A percentile compares a stretch with the other conserved stretches of the same genome.
Conservation (phyloP, 345 rosid genomes). For the Bretschneidera sinensis region DNA sequence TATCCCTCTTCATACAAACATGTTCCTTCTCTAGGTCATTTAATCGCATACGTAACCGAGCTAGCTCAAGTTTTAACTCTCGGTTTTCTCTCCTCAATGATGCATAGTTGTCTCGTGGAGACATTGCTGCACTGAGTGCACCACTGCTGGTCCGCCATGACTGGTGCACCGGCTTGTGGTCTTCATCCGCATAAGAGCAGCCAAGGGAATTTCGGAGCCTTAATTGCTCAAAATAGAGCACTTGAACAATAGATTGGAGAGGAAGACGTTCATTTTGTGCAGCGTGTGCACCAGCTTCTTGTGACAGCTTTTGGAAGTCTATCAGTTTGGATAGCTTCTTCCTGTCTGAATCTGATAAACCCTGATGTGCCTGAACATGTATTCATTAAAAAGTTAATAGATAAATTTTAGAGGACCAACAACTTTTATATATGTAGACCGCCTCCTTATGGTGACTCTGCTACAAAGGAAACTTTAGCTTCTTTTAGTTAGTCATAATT, state of each 20-base stretch:
- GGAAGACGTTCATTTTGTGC: conserved; percentile 96
- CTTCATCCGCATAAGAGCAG: conserved; percentile 65
- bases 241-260: conserved; percentile 92
- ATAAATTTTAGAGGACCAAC: neutral
- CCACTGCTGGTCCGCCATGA: conserved; percentile 94
- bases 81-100: conserved; percentile 89
- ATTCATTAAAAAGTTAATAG: conserved; percentile 2
- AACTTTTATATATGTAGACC: neutral
- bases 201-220: conserved; percentile 72
- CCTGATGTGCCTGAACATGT: conserved; percentile 65
- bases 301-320: conserved; percentile 95
- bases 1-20: conserved; percentile 93
- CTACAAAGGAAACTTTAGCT: no score
- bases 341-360: conserved; percentile 70
- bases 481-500: neutral
- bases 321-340: conserved; percentile 74
- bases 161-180: conserved; percentile 63
- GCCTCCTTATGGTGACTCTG: no score
- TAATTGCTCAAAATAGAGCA: conserved; percentile 91
- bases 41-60: conserved; percentile 85
- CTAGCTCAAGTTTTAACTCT: conserved; percentile 91
- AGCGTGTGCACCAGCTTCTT: conserved; percentile 97
- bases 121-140: conserved; percentile 94
- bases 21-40: conserved; percentile 96
- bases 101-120: conserved; percentile 93